Evolutionary conservation across 2,329 filamentous ascomycete species (phyloP).

Genomic region (Neospermospora avenae): DNA sequence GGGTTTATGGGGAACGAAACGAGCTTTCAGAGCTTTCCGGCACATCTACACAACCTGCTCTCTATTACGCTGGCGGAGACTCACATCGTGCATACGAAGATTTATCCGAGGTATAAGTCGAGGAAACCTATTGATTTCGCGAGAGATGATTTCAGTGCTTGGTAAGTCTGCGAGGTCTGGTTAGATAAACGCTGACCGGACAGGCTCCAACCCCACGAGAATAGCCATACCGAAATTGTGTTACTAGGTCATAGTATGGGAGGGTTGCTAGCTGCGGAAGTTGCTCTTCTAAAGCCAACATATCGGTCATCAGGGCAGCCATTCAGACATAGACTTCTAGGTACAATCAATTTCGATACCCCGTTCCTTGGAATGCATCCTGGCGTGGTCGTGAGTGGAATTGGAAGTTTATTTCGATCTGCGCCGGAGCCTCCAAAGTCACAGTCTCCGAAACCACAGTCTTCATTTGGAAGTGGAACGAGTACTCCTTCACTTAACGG

Average conservation of each 20-base stretch:
- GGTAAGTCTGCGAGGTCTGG: conserved; percentile 44
- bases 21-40: conserved; percentile 84
- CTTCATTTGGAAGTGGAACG: conserved; percentile 15
- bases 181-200: conserved; percentile 17
- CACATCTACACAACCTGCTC: conserved; percentile 76
- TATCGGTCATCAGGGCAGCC: conserved; percentile 31
- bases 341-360: conserved; percentile 78
- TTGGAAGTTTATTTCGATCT: conserved; percentile 70
- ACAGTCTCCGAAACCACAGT: conserved; percentile 22
- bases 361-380: conserved; percentile 88
- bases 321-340: conserved; percentile 73
- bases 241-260: conserved; percentile 90
- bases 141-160: conserved; percentile 77
- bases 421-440: conserved; percentile 37
- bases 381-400: conserved; percentile 77
- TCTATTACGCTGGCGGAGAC: conserved; percentile 63
- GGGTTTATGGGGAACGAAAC: conserved; percentile 88
- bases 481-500: conserved; percentile 21
- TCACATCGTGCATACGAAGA: conserved; percentile 82
- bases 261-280: conserved; percentile 76
- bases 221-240: conserved; percentile 70
- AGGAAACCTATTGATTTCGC: conserved; percentile 70
- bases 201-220: conserved; percentile 74
- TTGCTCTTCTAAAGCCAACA: conserved; percentile 55
- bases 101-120: conserved; percentile 78